Evolutionary conservation across 441 rosid species (phyloP), one percentile per base, ranked within the genome.

Genomic region (Macaranga tanarius): DNA sequence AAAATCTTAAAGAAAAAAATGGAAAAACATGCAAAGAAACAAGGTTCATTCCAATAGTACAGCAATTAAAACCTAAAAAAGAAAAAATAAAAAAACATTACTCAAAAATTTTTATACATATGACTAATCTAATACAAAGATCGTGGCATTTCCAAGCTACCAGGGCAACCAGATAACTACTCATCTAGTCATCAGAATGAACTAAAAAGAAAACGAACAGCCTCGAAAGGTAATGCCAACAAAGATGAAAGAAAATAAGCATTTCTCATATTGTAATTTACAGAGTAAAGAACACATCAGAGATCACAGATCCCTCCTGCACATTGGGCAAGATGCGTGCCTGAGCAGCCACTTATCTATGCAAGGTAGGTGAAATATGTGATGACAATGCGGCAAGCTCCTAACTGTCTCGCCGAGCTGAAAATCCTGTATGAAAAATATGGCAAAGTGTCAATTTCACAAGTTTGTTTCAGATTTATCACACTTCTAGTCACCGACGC

Each of bases 321-420:
- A 94, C 48, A 94, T 75, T 1, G 99, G 99, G 81, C 99, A 92
- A 62, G 99, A 94, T 25, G 92, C 97, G 54, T 92, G 97, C 75
- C 80, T 79, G 38, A 82, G 84, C 54, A 94, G 97, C 99, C 99
- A 94, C 74, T 88, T 87, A 79, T 94, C 99, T 71, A 94, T 94
- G 91, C 97, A 94, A 3, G 94, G 94, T 61, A 89, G 80, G 79
- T 94, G 99, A 82, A 94, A 94, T 94, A 88, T 81, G 88, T 94
- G 99, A 75, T 86, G 90, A 74, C 97, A 94, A 54, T 92, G 92
- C 42, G 97, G 99, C 89, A 94, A 83, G 72, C 95, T 84, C 78
- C 99, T 85, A 42, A 87, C 90, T 0, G 87, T 92, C 84, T 94
- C 99, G n/a, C 96, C 92, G 13, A 86, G 85, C 79, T 90, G 95